phyloP scores from a whole-genome alignment of 2,329 filamentous ascomycete species.

The Fusarium guadeloupense region DNA sequence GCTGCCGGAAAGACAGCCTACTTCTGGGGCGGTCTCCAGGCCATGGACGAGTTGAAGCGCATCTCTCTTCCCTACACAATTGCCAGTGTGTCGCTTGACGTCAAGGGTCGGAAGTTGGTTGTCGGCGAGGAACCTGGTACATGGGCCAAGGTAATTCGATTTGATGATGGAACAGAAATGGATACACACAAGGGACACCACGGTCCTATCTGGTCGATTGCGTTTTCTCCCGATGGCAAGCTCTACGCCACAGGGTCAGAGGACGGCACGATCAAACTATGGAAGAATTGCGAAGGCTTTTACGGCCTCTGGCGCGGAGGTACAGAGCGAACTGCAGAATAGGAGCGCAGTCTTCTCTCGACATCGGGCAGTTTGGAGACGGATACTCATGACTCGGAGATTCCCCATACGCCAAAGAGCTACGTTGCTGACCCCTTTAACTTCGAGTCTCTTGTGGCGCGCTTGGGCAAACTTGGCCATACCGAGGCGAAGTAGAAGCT shows the following conservation, averaged over 20 bases:
- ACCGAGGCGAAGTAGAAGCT: background rate
- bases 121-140: constrained; percentile 93
- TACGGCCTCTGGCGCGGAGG: constrained; percentile 71
- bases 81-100: constrained; percentile 88
- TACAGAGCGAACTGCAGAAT: constrained; percentile 50
- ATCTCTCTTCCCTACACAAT: constrained; percentile 84
- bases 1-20: constrained; percentile 94
- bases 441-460: background rate
- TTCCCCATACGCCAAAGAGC: constrained; percentile 15
- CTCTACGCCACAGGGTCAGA: constrained; percentile 96
- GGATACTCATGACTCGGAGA: background rate
- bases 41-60: constrained; percentile 78
- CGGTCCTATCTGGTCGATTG: constrained; percentile 95
- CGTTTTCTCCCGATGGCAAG: constrained; percentile 94
- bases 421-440: constrained; percentile 18
- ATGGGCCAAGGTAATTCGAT: constrained; percentile 95
- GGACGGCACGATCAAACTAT: constrained; percentile 96
- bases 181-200: constrained; percentile 97
- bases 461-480: background rate
- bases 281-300: constrained; percentile 74
- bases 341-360: constrained; percentile 44
- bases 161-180: constrained; percentile 82
- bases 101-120: constrained; percentile 81
- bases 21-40: constrained; percentile 83
- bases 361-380: constrained; percentile 26